phyloP scores from a whole-genome alignment of 1,284 basidiomycete genomes.

The Marasmius oreades region DNA sequence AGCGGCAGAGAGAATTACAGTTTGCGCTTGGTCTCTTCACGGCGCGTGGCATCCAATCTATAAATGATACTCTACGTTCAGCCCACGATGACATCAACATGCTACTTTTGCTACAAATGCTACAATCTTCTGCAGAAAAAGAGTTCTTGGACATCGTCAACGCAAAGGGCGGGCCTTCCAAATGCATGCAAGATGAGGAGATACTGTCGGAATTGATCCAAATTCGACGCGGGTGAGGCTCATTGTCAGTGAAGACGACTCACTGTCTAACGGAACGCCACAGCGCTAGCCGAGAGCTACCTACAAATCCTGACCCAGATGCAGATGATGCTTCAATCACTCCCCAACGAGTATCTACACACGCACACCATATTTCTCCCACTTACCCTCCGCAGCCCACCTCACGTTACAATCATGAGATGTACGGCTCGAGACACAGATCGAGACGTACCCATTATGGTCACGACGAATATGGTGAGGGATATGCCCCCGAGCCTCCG shows the following conservation, averaged over 20 bases:
- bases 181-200: not conserved
- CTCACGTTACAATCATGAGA: no score
- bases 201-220: not conserved
- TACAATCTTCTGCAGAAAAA: not conserved
- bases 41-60: conserved; percentile 7
- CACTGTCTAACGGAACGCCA: not conserved
- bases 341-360: no score
- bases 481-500: not conserved
- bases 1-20: conserved; percentile 15
- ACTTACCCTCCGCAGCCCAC: no score
- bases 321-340: not conserved
- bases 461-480: not conserved
- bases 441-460: no score
- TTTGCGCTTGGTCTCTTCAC: conserved; percentile 17
- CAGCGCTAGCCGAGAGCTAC: not conserved
- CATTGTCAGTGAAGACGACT: not conserved
- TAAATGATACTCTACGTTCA: not conserved
- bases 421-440: no score
- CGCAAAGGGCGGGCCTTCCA: not conserved
- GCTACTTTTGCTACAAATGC: not conserved
- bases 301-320: no score
- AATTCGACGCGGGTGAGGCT: not conserved
- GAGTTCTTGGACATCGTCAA: not conserved
- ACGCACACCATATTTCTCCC: no score
- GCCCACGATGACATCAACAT: not conserved